Conservation (phyloP, 192 early-diverging fungal species). For the Mycoemilia scoparia region DNA sequence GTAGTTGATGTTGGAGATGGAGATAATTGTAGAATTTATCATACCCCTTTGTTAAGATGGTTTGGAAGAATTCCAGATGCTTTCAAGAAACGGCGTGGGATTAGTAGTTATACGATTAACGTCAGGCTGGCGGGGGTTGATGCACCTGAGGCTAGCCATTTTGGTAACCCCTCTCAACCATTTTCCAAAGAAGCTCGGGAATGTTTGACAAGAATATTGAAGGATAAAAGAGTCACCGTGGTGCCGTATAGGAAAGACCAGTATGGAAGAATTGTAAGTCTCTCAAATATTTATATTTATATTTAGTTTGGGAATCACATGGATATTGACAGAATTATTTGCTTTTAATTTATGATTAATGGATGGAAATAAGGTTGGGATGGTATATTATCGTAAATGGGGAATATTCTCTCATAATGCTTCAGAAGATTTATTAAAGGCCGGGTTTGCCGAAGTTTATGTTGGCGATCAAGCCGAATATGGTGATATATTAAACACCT, state of each 20-base stretch:
- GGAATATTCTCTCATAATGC: conserved; percentile 23
- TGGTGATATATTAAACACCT: no score
- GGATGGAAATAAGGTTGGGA: no score
- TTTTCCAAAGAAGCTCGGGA: conserved; percentile 22
- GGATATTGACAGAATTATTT: conserved; percentile 20
- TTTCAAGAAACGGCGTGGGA: conserved; percentile 11
- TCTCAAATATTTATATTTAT: conserved; percentile 9
- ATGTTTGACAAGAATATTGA: conserved; percentile 8
- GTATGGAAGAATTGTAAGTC: conserved; percentile 22
- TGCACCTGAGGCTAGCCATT: conserved; percentile 26
- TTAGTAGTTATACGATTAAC: conserved; percentile 15
- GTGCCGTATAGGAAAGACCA: conserved; percentile 24
- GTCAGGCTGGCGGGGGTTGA: conserved; percentile 21
- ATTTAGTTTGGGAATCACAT: conserved; percentile 9
- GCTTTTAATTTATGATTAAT: conserved; percentile 8
- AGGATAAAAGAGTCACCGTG: conserved; percentile 10
- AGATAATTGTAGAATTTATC: conserved; percentile 20
- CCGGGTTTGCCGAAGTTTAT: no score
- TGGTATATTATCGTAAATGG: conserved; percentile 22
- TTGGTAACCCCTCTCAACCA: conserved; percentile 27
- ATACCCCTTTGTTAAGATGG: conserved; percentile 16
- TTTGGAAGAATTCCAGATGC: conserved; percentile 7
- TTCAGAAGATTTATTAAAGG: no score
- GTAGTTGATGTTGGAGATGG: conserved; percentile 25
- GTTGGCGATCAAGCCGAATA: no score